Conservation (phyloP, 2,329 filamentous ascomycete species). For the Teratosphaeria epicoccoides region DNA sequence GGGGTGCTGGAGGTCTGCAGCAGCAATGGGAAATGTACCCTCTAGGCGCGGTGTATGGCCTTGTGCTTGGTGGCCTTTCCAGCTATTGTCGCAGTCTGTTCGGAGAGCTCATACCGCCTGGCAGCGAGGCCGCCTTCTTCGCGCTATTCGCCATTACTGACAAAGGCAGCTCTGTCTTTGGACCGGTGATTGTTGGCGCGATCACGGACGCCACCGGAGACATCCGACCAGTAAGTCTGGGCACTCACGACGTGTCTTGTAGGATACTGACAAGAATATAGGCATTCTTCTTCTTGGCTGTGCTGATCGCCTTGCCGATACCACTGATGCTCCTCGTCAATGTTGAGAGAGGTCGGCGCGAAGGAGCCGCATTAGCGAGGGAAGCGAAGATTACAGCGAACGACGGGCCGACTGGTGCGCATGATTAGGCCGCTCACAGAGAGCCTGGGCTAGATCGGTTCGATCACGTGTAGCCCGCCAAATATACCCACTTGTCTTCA, state of each 20-base stretch:
- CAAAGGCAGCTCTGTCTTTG: slow-evolving; percentile 89
- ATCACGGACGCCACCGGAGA: slow-evolving; percentile 64
- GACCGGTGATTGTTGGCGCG: slow-evolving; percentile 81
- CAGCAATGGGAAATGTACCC: slow-evolving; percentile 96
- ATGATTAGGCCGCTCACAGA: not conserved
- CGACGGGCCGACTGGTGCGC: not conserved
- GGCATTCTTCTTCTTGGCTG: slow-evolving; percentile 84
- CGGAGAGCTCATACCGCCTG: slow-evolving; percentile 85
- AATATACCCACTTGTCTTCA: not conserved
- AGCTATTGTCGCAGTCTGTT: slow-evolving; percentile 88
- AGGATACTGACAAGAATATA: slow-evolving; percentile 11
- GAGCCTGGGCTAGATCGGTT: not conserved
- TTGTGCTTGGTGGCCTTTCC: slow-evolving; percentile 86
- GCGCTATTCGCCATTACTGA: slow-evolving; percentile 95
- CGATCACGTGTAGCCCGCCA: not conserved
- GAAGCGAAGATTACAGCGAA: slow-evolving; percentile 14
- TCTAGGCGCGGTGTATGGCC: slow-evolving; percentile 77
- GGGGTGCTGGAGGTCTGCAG: slow-evolving; percentile 76
- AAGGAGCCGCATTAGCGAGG: slow-evolving; percentile 31
- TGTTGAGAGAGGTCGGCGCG: slow-evolving; percentile 50
- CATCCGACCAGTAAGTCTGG: slow-evolving; percentile 31
- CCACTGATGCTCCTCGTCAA: slow-evolving; percentile 78
- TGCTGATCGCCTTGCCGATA: slow-evolving; percentile 72
- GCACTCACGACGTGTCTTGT: slow-evolving; percentile 10
- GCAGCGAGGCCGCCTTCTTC: slow-evolving; percentile 92